These are phyloP conservation scores for Monosporozyma servazzii DNA, from an alignment of 805 yeast genomes.

Conservation along the genomic window DNA sequence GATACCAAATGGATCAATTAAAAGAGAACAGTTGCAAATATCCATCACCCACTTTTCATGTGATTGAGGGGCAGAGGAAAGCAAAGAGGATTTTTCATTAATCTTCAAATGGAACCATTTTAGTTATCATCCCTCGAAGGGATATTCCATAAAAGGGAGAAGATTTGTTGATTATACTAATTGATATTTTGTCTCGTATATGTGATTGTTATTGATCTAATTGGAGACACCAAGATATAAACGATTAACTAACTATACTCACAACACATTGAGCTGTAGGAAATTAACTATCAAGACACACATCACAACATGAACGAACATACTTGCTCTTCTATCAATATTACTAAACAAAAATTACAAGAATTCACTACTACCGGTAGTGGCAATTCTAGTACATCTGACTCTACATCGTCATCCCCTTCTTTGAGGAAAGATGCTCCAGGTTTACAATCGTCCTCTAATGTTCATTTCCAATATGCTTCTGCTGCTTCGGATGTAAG, in stretches of 20 bases:
- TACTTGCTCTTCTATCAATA: background rate
- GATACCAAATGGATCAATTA: no score
- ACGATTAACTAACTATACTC: no score
- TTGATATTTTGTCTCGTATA: no score
- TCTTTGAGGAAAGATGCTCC: background rate
- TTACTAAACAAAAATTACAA: background rate
- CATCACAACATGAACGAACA: background rate
- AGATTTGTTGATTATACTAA: no score
- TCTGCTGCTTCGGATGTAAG: slow-evolving; percentile 78
- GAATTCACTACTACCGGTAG: background rate
- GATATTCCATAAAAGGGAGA: background rate
- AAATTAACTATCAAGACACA: no score
- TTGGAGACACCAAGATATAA: no score
- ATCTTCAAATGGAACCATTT: background rate
- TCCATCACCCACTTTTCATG: background rate
- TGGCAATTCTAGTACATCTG: background rate
- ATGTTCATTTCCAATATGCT: slow-evolving; percentile 57
- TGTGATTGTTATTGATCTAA: no score
- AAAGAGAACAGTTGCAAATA: background rate
- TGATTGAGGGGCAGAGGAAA: background rate
- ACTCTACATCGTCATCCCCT: background rate
- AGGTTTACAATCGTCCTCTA: background rate
- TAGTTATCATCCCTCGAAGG: background rate
- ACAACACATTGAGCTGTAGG: no score
- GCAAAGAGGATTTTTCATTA: background rate